Evolutionary conservation across 768 basidiomycete genomes (phyloP), one percentile per base, ranked within the genome.

Genomic region (Candolleomyces aberdarensis): DNA sequence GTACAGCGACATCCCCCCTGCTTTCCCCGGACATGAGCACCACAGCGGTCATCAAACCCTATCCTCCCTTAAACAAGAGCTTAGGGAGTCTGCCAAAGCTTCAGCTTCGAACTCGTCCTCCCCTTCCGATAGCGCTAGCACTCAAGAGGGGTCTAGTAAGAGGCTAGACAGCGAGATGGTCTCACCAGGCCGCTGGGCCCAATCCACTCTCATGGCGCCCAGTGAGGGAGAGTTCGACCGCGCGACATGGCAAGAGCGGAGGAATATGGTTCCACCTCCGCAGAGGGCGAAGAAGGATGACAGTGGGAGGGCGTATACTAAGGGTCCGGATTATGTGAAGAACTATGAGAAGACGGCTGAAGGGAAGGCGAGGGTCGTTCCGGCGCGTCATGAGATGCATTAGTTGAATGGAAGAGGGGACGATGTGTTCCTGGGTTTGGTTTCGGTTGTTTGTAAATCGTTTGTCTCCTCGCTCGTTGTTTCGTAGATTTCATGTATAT

Each of bases 291-390:
- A 31, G 52, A 29, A 53, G 26, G 52, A 53, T 53, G 52, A 31
- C 1, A 53, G 52, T 36, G 52, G 52, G 26, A 53, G 19, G 52
- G 52, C 52, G 52, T 53, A 53, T 31, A 53, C 52, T 22, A 59
- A 46, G 40, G 40, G 58, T 39, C 50, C 50, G 19, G 49, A 53
- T 19, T 41, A 52, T 36, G 58, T 51, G 58, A 32, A 41, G 58
- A 41, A 59, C n/a, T 49, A 43, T 41, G 58, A 43, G n/a, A 51
- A 50, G 47, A 50, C 32, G 22, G 47, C 11, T 3, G 36, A 53
- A 26, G 48, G 39, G 20, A 41, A 43, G n/a, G 20, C 31, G n/a
- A 51, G 50, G 31, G 44, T 36, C 11, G 36, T 36, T 3, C 36
- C 36, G 11, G 36, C 36, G 36, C 36, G 11, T 36, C 36, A 36